Evolutionary conservation across 1,284 basidiomycete genomes (phyloP).

Genomic region (Tilletia horrida): DNA sequence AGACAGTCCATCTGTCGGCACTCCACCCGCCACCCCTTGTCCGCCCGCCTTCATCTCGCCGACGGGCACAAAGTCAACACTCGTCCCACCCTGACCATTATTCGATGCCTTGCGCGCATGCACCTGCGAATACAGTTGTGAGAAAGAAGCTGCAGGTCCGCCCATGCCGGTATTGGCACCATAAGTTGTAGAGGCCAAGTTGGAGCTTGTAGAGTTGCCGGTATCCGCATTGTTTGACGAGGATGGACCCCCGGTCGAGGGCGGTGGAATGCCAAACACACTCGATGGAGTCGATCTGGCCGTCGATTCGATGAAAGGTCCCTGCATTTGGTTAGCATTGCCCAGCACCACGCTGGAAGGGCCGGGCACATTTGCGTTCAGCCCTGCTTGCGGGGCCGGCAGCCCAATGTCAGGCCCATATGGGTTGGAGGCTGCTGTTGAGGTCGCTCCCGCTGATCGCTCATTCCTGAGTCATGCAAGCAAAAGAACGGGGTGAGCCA

Average conservation of each 20-base stretch:
- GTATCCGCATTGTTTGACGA: background rate
- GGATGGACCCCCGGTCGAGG: background rate
- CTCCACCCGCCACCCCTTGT: background rate
- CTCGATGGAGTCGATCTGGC: conserved; percentile 4
- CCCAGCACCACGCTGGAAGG: too few species aligned
- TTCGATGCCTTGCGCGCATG: background rate
- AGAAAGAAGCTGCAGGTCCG: conserved; percentile 7
- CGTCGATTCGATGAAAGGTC: background rate
- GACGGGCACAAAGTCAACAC: background rate
- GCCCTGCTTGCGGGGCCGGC: too few species aligned
- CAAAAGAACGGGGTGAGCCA: background rate
- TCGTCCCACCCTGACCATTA: background rate
- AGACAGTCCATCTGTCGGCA: conserved; percentile 2
- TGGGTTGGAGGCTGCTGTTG: too few species aligned
- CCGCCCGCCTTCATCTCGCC: background rate
- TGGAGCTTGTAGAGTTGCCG: background rate
- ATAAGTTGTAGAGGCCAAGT: background rate
- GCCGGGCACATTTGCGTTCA: too few species aligned
- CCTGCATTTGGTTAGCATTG: too few species aligned
- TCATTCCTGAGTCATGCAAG: conserved; percentile 9
- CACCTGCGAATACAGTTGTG: conserved; percentile 1
- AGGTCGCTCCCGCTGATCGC: conserved; percentile 9
- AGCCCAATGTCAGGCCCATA: too few species aligned
- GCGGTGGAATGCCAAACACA: background rate
- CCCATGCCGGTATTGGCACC: background rate